Evolutionary conservation across 768 basidiomycete species (phyloP), one percentile per base, ranked within the genome.

Genomic region (Dentipellis fragilis): DNA sequence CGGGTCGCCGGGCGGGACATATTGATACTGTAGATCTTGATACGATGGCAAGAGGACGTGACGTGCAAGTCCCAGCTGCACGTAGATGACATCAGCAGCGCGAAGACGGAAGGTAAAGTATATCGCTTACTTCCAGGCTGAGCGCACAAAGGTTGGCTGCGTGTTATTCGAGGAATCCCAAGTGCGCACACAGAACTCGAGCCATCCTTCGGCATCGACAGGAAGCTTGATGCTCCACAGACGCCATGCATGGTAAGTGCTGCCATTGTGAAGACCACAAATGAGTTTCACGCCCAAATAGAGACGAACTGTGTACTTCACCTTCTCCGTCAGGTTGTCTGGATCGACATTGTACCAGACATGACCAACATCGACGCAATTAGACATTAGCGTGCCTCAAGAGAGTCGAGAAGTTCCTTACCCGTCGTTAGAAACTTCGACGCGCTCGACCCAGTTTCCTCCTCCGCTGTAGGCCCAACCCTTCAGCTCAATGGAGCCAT

Each of bases 161-260:
- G 78, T 80, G 60, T 81, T 80, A 66, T 76, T 76, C 8, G 77
- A 76, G n/a, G 76, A 77, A 59, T 80, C 79, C 79, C 79, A 81
- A 0, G 75, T 74, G 50, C 79, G 74, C 19, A 76, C 77, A 55
- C 75, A 76, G 67, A 80, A 75, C 59, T 80, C 78, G 38, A 79
- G 70, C 77, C 79, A 80, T 5, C 79, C 79, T 59, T 81, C 77
- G 4, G 78, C 78, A 42, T 77, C 75, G 39, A 79, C 74, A 5
- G 78, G 78, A 0, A 80, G 54, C 11, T 74, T 70, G 45, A 78
- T 74, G 58, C 71, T 74, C 79, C 79, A 80, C 14, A 80, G 68
- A 47, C 80, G 65, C 77, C 76, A 80, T 0, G 78, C 77, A 53
- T 79, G 71, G 61, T 80, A 81, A 81, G 59, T 79, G 75, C 75